These are phyloP conservation scores for Chrysanthemum lavandulifolium DNA, from an alignment of 129 eudicot species.

Conservation along the genomic window DNA sequence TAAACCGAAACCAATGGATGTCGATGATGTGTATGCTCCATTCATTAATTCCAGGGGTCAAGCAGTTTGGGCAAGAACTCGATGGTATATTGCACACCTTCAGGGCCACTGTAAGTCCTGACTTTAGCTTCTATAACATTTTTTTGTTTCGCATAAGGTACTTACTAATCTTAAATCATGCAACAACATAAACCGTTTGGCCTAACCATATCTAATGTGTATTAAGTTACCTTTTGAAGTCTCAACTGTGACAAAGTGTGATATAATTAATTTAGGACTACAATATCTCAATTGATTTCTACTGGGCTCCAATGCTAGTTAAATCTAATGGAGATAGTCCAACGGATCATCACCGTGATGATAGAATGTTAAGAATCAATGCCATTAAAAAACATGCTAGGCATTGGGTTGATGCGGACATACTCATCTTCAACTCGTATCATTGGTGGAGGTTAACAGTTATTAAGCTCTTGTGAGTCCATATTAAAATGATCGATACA, in stretches of 20 bases:
- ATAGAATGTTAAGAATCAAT: conserved; percentile 35
- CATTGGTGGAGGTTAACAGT: conserved; percentile 50
- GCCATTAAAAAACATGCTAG: conserved; percentile 38
- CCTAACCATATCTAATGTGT: no score
- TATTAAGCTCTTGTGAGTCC: conserved; percentile 42
- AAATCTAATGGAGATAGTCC: conserved; percentile 59
- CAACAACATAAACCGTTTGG: background rate
- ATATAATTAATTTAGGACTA: conserved; percentile 31
- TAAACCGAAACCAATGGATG: conserved; percentile 64
- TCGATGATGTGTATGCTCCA: conserved; percentile 64
- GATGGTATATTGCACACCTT: conserved; percentile 42
- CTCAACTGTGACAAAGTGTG: no score
- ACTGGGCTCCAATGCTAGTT: conserved; percentile 57
- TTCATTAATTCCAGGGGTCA: conserved; percentile 31
- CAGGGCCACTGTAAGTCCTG: conserved; percentile 39
- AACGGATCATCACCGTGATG: conserved; percentile 19
- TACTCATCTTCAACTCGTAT: conserved; percentile 45
- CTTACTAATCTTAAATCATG: background rate
- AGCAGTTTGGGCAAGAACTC: conserved; percentile 18
- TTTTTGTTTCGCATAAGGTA: no score
- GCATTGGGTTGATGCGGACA: conserved; percentile 50
- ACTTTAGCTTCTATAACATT: background rate
- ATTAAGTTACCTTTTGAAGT: no score
- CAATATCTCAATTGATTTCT: conserved; percentile 45
- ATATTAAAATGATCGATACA: background rate